Percentiles rank a stretch among this genome's conserved stretches.
Conservation (phyloP, 805 yeast genomes). For the Alloascoidea hylecoeti region DNA sequence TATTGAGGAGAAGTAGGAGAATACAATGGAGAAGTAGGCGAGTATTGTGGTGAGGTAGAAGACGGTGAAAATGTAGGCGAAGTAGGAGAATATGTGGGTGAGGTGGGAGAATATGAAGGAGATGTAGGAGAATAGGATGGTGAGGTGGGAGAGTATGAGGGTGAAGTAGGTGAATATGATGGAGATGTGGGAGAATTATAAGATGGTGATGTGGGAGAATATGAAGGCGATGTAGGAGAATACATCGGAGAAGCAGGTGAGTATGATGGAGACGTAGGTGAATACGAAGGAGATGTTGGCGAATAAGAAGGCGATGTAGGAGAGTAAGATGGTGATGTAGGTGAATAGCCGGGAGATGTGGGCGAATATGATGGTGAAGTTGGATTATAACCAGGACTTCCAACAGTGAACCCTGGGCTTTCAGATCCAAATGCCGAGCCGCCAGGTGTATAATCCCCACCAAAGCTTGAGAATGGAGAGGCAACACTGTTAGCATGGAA, state of each 20-base stretch:
- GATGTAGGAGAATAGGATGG: constrained; percentile 55
- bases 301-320: constrained; percentile 63
- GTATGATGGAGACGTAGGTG: constrained; percentile 70
- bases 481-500: constrained; percentile 35
- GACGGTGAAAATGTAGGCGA: constrained; percentile 50
- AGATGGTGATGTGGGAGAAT: constrained; percentile 48
- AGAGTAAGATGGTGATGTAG: constrained; percentile 60
- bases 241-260: constrained; percentile 75
- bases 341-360: constrained; percentile 47
- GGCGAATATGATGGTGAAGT: constrained; percentile 70
- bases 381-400: constrained; percentile 56
- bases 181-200: constrained; percentile 56
- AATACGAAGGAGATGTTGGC: constrained; percentile 58
- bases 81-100: constrained; percentile 71
- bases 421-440: constrained; percentile 33
- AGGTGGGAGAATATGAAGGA: constrained; percentile 63
- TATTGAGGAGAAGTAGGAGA: constrained; percentile 51
- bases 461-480: constrained; percentile 44
- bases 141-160: constrained; percentile 50
- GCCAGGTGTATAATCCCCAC: constrained; percentile 23
- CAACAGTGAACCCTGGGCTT: constrained; percentile 33
- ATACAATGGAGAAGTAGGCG: constrained; percentile 64
- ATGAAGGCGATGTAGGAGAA: constrained; percentile 63
- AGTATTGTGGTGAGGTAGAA: constrained; percentile 54
- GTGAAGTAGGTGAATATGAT: constrained; percentile 36